Base-by-base conservation (phyloP, 2,329 filamentous ascomycete genomes). In the Sporothrix dimorphospora region DNA sequence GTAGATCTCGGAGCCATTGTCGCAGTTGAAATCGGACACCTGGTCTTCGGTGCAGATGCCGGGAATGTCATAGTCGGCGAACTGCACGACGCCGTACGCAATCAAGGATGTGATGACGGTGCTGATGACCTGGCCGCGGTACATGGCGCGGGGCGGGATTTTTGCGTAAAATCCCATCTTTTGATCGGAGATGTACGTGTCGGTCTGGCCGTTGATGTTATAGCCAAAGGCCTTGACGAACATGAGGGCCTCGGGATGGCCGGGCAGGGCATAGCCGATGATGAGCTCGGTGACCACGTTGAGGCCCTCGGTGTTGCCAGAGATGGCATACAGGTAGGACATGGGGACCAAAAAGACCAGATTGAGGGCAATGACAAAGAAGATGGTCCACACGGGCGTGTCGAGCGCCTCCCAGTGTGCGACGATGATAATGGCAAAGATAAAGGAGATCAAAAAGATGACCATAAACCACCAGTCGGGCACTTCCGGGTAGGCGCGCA, bases 391-490 rank as follows among this genome's bases (percentile, higher is more conserved):
- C 16, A 49, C 84, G 0, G 84, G 83, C 0, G 83, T 82, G 0
- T 86, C 87, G 72, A 87, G 82, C 0, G 85, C 87, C 16, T 84
- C 81, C 82, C 83, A 87, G 4, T 79, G 81, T 2, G 81, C 81
- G 47, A 88, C 82, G 21, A 83, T 85, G 1, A 80, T 83, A 59
- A 85, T 77, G 19, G 84, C 84, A 12, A 85, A 79, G 3, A 79
- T 82, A 63, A 87, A 80, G 40, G 85, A 83, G 0, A 81, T 70
- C n/a, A 82, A 77, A 0, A 87, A 79, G 59, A 82, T 80, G 7
- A 81, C 67, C 30, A 82, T 74, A 73, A 86, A 88, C 86, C 86
- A 88, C 85, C 85, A 88, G 71, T 87, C 85, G 0, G 86, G 85
- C 0, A 85, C 84, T 75, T 86, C 83, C 4, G 79, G 79, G 74